These are phyloP conservation scores for Suillus occidentalis DNA, from an alignment of 768 basidiomycete genomes.

Conservation along the genomic window DNA sequence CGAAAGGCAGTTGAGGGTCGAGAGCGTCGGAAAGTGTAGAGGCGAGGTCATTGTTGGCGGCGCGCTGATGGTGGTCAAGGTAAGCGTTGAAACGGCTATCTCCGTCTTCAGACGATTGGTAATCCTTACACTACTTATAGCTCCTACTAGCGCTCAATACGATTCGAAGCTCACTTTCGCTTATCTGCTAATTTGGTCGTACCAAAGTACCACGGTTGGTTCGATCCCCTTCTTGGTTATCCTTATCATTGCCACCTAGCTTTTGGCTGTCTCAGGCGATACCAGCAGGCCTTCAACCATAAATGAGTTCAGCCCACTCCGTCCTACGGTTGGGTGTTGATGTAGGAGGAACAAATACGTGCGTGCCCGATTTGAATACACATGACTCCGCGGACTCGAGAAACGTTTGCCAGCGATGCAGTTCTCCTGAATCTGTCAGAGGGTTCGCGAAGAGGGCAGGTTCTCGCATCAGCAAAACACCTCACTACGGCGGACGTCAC, in stretches of 20 bases:
- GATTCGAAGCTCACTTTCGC: neutral
- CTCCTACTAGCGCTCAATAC: neutral
- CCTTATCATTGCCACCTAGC: neutral
- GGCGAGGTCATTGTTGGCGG: too few relatives aligned
- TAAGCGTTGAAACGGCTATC: too few relatives aligned
- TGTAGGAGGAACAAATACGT: constrained; percentile 37
- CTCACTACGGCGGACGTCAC: constrained; percentile 60
- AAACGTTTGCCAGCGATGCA: constrained; percentile 27
- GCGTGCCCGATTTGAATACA: neutral
- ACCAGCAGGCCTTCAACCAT: neutral
- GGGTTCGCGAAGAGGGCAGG: constrained; percentile 12
- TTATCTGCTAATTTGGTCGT: constrained; percentile 1
- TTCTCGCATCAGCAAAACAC: constrained; percentile 42
- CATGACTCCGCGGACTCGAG: neutral
- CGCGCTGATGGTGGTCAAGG: too few relatives aligned
- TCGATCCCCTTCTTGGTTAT: neutral
- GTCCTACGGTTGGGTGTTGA: constrained; percentile 32
- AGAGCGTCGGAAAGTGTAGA: too few relatives aligned
- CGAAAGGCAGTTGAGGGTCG: too few relatives aligned
- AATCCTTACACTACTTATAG: constrained; percentile 5
- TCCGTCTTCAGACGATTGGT: too few relatives aligned
- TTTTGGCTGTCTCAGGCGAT: neutral
- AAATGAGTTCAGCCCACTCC: constrained; percentile 1
- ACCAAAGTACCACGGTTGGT: neutral
- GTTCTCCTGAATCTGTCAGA: constrained; percentile 23